Evolutionary conservation across 352 stramenopile genomes (phyloP), one percentile per base, ranked within the genome.

Genomic region (Pythium pectinolyticum): DNA sequence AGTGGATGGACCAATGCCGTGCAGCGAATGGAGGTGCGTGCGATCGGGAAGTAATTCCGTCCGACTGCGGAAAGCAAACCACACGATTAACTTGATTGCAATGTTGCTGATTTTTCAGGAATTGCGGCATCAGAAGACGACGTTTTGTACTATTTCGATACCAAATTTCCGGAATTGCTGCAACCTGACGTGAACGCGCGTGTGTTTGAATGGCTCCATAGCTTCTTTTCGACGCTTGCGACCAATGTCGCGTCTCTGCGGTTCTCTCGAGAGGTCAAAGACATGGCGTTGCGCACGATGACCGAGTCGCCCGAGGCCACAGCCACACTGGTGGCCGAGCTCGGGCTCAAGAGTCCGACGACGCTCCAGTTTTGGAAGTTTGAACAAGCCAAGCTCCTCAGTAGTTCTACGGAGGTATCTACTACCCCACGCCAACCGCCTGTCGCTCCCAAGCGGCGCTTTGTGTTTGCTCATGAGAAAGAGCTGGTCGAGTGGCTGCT

Each of bases 291-390:
- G 11, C 63, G 63, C 14, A 64, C 56, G 17, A 25, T 70, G 25
- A 40, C 31, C 4, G 40, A 50, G 12, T 70, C 63, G 7, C 63
- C 63, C 6, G 63, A 70, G 19, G 40, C 63, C 9, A 61, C 50
- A 3, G 40, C 56, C 2, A 55, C 66, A 6, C 60, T 87, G 22
- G 75, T 78, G 1, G 58, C 67, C n/a, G 70, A 87, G 32, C 73
- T 82, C 5, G 69, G 61, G 1, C 72, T 88, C 24, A 84, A 89
- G 62, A 88, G 76, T 57, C 65, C 77, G 6, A 67, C 81, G 3
- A 89, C 82, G 25, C 63, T 88, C 20, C 70, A 88, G 34, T 89
- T 77, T 40, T 89, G 80, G 78, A 79, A 82, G 52, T 71, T 84
- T 45, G 70, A 84, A 48, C 54, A 59, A 30, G 69, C 61, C 19